Base-by-base conservation (phyloP, 2,329 filamentous ascomycete genomes). In the Rasamsonia emersonii region DNA sequence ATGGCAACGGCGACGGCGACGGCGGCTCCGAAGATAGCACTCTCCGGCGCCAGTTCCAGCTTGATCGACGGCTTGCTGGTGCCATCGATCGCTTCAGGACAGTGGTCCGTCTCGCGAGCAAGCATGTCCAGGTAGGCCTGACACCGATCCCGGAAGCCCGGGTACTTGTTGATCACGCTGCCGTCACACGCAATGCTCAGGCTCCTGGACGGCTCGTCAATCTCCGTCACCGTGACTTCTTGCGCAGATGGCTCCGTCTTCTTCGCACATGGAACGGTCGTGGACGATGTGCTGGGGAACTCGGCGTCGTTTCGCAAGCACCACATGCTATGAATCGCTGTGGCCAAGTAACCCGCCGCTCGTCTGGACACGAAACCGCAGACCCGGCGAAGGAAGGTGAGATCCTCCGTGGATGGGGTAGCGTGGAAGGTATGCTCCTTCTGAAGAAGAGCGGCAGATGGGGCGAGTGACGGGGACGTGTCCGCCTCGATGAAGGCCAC, bases 241-340 rank as follows among this genome's bases (percentile, higher is more conserved):
- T 53, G 45, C 0, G 42, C 50, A 31, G 36, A 28, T 9, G 37
- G 35, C 19, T 29, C 39, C 5, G 17, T 14, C 33, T 55, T 58
- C 29, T 19, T 38, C 36, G 15, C 25, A 34, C 3, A 24, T 1
- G 44, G 39, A 3, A 47, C 41, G 3, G 45, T 26, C 5, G 40
- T 43, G 1, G 50, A 41, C 5, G 43, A 35, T 13, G 36, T 21
- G 6, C 40, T 30, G 7, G 54, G 44, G 32, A 48, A 63, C 42
- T 76, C 71, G 6, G 60, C 58, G 10, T 64, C 59, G 23, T 66
- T 70, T 35, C 70, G 65, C 9, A 79, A 53, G 9, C 57, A 60
- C 70, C 75, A 79, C 21, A 80, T 62, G 18, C 74, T 73, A 47
- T 79, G 74, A 17, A 79, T 71, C 2, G 72, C 73, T 1, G 71